phyloP scores from a whole-genome alignment of 176 grass and related monocot species.

The Oryza coarctata region DNA sequence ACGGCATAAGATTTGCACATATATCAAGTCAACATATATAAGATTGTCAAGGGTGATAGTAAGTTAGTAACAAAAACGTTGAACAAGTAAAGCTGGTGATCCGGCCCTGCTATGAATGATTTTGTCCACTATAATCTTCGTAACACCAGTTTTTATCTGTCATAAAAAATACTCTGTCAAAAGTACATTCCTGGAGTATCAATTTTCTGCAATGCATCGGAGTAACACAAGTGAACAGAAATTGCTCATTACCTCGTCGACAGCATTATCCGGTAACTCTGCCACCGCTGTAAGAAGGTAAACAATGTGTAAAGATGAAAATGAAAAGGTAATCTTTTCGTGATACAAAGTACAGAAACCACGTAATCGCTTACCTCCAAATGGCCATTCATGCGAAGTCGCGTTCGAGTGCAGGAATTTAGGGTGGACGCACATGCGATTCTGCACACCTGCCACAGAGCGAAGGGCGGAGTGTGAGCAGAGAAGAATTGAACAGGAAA shows the following conservation, averaged over 20 bases:
- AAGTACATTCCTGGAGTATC: background rate
- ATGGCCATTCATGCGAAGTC: slow-evolving; percentile 72
- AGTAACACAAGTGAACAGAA: background rate
- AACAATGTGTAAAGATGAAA: slow-evolving; percentile 12
- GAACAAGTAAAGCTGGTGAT: slow-evolving; percentile 62
- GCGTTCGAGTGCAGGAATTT: slow-evolving; percentile 78
- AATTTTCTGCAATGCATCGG: background rate
- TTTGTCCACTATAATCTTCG: slow-evolving; percentile 62
- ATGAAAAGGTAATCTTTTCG: background rate
- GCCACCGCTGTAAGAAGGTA: slow-evolving; percentile 46
- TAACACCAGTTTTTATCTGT: slow-evolving; percentile 68
- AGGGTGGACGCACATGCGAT: slow-evolving; percentile 56
- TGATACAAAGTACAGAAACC: background rate
- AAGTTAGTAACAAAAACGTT: slow-evolving; percentile 42
- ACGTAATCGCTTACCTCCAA: slow-evolving; percentile 47
- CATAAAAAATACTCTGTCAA: slow-evolving; percentile 23
- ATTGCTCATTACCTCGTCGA: slow-evolving; percentile 52
- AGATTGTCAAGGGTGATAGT: background rate
- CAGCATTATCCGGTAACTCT: slow-evolving; percentile 60
- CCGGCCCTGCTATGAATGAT: slow-evolving; percentile 44
- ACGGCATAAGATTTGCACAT: background rate
- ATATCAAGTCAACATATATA: background rate
- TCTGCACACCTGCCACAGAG: slow-evolving; percentile 37
- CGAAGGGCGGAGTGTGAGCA: background rate
- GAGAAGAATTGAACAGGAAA: background rate